Base-by-base conservation (phyloP, 352 stramenopile genomes). In the Phytophthora ohioensis region DNA sequence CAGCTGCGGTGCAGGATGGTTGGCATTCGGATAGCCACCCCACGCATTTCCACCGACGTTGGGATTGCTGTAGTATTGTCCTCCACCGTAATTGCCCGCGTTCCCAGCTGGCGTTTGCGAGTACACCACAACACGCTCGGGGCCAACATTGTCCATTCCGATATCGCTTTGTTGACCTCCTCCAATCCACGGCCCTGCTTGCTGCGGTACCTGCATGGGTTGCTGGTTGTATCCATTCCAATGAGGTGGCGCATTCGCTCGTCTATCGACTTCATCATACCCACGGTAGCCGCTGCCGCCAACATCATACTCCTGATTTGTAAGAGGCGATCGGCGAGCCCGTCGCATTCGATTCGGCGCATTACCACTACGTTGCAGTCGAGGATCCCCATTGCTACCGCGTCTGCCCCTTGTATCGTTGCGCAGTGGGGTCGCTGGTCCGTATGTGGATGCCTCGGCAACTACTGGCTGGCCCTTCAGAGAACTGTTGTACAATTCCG, bases 401-500 rank as follows among this genome's bases (percentile, higher is more conserved):
- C 63, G 59, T 63, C 60, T 64, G 32, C 41, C 15, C 46, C 36
- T 74, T 8, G 4, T 8, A 27, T 63, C 64, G 34, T 42, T 71
- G 35, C 41, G 58, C 17, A 67, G 42, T 39, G 73, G 54, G 21
- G 55, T 56, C 3, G 63, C 47, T 39, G 64, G 57, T 31, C 66
- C 52, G 36, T 71, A 75, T 32, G 57, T 61, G 21, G 69, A 63
- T 27, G 69, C 46, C 45, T 84, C 69, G 5, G 66, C 39, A 5
- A 63, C 67, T 21, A 68, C 55, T 1, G 75, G 57, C 52, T 82
- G 62, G 10, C 57, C 58, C 56, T 91, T 88, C 30, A 78, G 53
- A 3, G 72, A 62, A 43, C 72, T 87, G 69, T 86, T 91, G 73
- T 94, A 94, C 38, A 92, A 64, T 21, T 93, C 84, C 1, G 84